A percentile compares a stretch with the other conserved stretches of the same genome.
These are phyloP conservation scores for Epichloe glyceriae DNA, from an alignment of 2,329 filamentous ascomycete genomes.

Conservation along the genomic window DNA sequence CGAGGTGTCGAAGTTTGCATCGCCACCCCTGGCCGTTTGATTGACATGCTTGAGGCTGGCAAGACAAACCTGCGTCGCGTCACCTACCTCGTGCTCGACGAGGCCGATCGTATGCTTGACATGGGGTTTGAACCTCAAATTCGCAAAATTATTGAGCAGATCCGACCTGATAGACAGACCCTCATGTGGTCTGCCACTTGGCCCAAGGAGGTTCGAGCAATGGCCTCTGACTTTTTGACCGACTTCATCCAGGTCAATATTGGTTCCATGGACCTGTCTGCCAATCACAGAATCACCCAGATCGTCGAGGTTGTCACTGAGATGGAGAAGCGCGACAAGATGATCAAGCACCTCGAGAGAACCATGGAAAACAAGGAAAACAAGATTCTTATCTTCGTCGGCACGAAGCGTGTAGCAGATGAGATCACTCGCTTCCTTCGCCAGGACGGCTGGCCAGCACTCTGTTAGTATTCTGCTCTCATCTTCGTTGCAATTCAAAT, in stretches of 20 bases:
- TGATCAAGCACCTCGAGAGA: slow-evolving; percentile 95
- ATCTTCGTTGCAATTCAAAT: slow-evolving; percentile 26
- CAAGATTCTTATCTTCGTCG: slow-evolving; percentile 92
- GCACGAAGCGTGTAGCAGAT: slow-evolving; percentile 89
- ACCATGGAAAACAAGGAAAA: slow-evolving; percentile 94
- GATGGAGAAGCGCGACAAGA: slow-evolving; percentile 93
- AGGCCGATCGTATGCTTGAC: slow-evolving; percentile 98
- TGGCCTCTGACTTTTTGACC: slow-evolving; percentile 80
- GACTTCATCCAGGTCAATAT: slow-evolving; percentile 99
- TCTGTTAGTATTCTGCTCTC: slow-evolving; percentile 51
- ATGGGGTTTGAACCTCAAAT: slow-evolving; percentile 99
- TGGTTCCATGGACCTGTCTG: slow-evolving; percentile 86
- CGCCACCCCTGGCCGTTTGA: slow-evolving; percentile 91
- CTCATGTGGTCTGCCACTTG: slow-evolving; percentile 99
- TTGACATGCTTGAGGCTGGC: slow-evolving; percentile 95
- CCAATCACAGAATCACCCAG: slow-evolving; percentile 96
- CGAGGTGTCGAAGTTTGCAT: slow-evolving; percentile 98
- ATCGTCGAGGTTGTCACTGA: slow-evolving; percentile 93
- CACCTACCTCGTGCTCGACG: slow-evolving; percentile 95
- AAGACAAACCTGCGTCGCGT: slow-evolving; percentile 97
- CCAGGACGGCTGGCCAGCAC: slow-evolving; percentile 93
- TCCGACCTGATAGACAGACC: slow-evolving; percentile 94
- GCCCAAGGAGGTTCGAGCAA: slow-evolving; percentile 93
- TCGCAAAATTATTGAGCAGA: slow-evolving; percentile 95
- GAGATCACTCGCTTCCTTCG: slow-evolving; percentile 96